These are phyloP conservation scores for Beta vulgaris DNA, from an alignment of 148 eudicot genomes.

Conservation along the genomic window DNA sequence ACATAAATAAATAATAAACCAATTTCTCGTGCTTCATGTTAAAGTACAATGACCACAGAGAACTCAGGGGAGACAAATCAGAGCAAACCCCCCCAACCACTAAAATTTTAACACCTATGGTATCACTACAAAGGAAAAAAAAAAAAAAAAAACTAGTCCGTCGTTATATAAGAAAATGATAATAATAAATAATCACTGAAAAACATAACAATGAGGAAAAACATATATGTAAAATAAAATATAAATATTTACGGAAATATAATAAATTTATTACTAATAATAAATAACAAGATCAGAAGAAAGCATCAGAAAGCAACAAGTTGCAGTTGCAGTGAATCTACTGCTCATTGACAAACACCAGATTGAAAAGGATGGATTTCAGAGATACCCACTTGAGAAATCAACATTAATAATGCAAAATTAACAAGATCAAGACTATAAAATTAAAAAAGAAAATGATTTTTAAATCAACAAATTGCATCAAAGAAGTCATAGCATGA, in stretches of 20 bases:
- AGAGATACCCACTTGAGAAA: slow-evolving; percentile 15
- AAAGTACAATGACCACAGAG: background rate
- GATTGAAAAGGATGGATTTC: slow-evolving; percentile 8
- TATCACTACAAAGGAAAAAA: no score
- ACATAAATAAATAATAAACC: background rate
- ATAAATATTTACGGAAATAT: background rate
- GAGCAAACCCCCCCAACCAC: slow-evolving; percentile 27
- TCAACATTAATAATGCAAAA: slow-evolving; percentile 6
- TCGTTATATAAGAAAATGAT: background rate
- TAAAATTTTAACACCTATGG: background rate
- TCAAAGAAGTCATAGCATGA: background rate
- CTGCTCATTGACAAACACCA: background rate
- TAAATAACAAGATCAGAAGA: background rate
- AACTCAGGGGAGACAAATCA: background rate
- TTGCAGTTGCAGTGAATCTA: slow-evolving; percentile 6
- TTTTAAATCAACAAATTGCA: no score
- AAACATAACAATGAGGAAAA: background rate
- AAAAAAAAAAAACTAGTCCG: background rate
- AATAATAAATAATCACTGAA: background rate
- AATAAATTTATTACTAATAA: background rate
- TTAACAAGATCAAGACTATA: slow-evolving; percentile 2
- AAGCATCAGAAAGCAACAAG: slow-evolving; percentile 22
- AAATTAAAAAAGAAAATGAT: no score
- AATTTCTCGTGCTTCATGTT: background rate
- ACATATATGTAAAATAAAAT: background rate